Conservation (phyloP, 257 asterid genomes). For the Haberlea rhodopensis region DNA sequence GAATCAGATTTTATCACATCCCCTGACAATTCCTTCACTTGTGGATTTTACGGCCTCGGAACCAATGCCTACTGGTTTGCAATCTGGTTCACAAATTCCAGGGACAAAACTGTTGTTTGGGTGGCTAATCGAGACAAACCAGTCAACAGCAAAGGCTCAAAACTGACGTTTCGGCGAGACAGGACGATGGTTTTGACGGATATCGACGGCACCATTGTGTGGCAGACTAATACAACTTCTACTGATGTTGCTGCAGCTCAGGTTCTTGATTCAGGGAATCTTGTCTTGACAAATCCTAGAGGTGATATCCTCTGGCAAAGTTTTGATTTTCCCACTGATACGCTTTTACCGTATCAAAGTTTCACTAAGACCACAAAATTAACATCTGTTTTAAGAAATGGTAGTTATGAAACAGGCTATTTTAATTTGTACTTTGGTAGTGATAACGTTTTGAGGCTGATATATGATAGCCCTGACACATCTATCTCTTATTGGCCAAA, state of each 20-base stretch:
- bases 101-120: constrained; percentile 61
- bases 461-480: constrained; percentile 56
- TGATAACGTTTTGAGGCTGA: constrained; percentile 54
- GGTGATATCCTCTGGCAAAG: constrained; percentile 60
- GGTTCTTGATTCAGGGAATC: constrained; percentile 56
- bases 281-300: constrained; percentile 36
- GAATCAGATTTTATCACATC: constrained; percentile 43
- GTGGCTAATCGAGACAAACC: constrained; percentile 60
- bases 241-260: constrained; percentile 36
- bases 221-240: constrained; percentile 50
- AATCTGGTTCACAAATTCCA: constrained; percentile 66
- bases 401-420: constrained; percentile 43
- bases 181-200: constrained; percentile 50
- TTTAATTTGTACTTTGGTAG: constrained; percentile 56
- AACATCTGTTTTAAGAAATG: constrained; percentile 37
- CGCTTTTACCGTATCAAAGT: constrained; percentile 56
- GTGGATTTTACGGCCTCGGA: constrained; percentile 52
- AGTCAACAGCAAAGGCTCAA: constrained; percentile 48
- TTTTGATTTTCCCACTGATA: constrained; percentile 59
- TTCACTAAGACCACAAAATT: constrained; percentile 55
- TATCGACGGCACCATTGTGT: constrained; percentile 37
- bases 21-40: constrained; percentile 49
- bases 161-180: constrained; percentile 30
- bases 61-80: constrained; percentile 64
- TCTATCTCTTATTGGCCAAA: constrained; percentile 65